Percentiles rank a stretch among this genome's conserved stretches.
These are phyloP conservation scores for Galerina sulciceps DNA, from an alignment of 768 basidiomycete species.

Conservation along the genomic window DNA sequence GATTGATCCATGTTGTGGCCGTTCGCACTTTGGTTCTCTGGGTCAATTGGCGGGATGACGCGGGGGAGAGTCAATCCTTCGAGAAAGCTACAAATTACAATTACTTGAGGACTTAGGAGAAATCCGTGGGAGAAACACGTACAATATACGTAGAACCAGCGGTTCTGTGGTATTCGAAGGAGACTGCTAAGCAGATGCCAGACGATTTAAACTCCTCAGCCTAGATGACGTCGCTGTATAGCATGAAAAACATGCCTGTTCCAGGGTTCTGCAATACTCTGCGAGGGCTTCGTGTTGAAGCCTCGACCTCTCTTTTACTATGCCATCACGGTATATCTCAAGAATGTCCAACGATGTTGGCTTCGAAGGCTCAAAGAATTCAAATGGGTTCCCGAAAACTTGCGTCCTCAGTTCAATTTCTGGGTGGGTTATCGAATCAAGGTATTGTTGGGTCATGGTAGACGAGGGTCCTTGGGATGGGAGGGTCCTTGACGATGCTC, in stretches of 20 bases:
- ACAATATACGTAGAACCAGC: slow-evolving; percentile 4
- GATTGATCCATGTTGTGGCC: too few species aligned
- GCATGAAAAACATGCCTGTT: not conserved
- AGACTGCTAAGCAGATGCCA: not conserved
- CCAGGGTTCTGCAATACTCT: slow-evolving; percentile 1
- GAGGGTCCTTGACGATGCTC: too few species aligned
- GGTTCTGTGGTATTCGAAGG: not conserved
- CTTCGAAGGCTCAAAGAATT: not conserved
- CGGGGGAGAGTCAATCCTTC: not conserved
- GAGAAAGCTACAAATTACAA: not conserved
- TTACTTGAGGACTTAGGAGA: too few species aligned
- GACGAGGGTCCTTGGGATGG: too few species aligned
- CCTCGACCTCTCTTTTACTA: not conserved
- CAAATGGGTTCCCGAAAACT: not conserved
- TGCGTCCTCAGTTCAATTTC: slow-evolving; percentile 11
- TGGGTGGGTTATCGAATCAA: too few species aligned
- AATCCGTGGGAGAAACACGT: not conserved
- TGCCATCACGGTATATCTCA: slow-evolving; percentile 6
- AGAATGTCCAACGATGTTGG: slow-evolving; percentile 1
- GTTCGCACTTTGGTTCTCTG: not conserved
- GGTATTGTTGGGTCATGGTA: too few species aligned
- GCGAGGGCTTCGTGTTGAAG: slow-evolving; percentile 1
- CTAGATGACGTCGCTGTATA: too few species aligned
- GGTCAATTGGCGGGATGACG: not conserved
- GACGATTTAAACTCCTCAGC: too few species aligned